phyloP scores from a whole-genome alignment of 371 early-diverging fungal species.

The Paraphysoderma sedebokerense region DNA sequence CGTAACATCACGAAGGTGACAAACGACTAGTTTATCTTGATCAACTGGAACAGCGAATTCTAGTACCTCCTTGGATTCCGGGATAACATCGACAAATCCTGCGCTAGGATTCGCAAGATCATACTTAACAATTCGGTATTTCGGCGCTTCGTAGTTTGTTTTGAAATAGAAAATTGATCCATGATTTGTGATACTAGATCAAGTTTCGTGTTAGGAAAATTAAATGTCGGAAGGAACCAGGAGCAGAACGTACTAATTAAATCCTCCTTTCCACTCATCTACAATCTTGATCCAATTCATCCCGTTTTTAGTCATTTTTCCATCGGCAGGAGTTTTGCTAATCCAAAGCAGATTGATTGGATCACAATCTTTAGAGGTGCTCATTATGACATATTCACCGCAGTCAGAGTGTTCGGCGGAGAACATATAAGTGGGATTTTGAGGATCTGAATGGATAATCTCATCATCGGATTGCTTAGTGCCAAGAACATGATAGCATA shows the following conservation, averaged over 20 bases:
- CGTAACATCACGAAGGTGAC: constrained; percentile 41
- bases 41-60: constrained; percentile 15
- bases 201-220: not conserved
- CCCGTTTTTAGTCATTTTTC: constrained; percentile 2
- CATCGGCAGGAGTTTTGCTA: constrained; percentile 15
- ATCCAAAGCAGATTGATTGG: constrained; percentile 29
- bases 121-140: constrained; percentile 31
- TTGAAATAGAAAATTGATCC: constrained; percentile 36
- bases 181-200: constrained; percentile 27
- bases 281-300: constrained; percentile 16
- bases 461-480: constrained; percentile 6
- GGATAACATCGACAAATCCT: constrained; percentile 16
- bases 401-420: constrained; percentile 21
- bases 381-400: constrained; percentile 31
- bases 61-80: constrained; percentile 30
- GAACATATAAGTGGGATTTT: constrained; percentile 22
- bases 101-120: constrained; percentile 28
- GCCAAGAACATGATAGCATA: not conserved
- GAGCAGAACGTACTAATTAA: constrained; percentile 15
- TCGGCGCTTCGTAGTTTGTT: constrained; percentile 40
- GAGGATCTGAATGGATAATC: constrained; percentile 22
- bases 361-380: constrained; percentile 19
- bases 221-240: not conserved
- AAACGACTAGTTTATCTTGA: constrained; percentile 29
- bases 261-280: constrained; percentile 28